Base-by-base conservation (phyloP, 495 filamentous ascomycete species). In the Penicillium canescens region DNA sequence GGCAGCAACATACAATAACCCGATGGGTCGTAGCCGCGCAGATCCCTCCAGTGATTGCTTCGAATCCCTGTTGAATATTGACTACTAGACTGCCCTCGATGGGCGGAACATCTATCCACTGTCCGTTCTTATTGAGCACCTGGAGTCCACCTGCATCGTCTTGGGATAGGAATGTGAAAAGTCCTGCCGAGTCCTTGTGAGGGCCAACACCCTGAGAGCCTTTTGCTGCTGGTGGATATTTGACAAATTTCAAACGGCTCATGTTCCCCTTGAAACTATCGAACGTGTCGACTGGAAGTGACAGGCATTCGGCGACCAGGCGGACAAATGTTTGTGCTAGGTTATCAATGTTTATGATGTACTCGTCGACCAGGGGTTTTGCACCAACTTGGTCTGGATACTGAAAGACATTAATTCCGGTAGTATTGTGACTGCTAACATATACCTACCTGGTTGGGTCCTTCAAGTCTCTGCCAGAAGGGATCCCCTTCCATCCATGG, bases 221-320 rank as follows among this genome's bases (percentile, higher is more conserved):
- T 1, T 88, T 86, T 9, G 63, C 51, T 1, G 82, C 71, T 62
- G 87, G 86, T 0, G 91, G 90, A 59, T 96, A 96, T 68, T 94
- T 95, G 57, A 97, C 83, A 51, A 96, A 89, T 66, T 98, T 98
- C 36, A 96, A 75, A 62, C 94, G 93, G 73, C 96, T 90, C 78
- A 96, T 87, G 3, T 75, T 68, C 52, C 95, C 91, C 70, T 90
- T 95, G 77, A 95, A 98, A 52, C 82, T 80, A 64, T 86, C 77
- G 68, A 98, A 96, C 3, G 91, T 89, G 28, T 78, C 74, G 0
- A 76, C 50, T 0, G 87, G 86, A 0, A 96, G 78, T 8, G 83
- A 85, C 52, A 98, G 85, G 33, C 87, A 84, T 73, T 96, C 90
- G 46, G 92, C 91, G 54, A 96, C 90, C 3, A 91, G 78, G 16